Conservation (phyloP, 192 early-diverging fungal genomes). For the Gonapodya sp. region DNA sequence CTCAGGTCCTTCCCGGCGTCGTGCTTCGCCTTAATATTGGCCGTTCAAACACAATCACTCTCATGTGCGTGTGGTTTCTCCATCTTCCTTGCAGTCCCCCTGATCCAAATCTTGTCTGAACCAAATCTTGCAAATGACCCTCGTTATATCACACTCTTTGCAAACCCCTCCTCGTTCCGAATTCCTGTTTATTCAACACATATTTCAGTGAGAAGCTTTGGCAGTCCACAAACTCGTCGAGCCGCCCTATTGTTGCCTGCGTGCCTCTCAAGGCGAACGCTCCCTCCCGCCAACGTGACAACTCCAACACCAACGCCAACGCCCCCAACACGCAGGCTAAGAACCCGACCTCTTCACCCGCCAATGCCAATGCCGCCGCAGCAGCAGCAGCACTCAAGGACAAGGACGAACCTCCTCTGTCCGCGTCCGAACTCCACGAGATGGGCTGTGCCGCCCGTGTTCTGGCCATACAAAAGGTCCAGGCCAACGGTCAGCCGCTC, state of each 20-base stretch:
- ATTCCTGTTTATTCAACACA: constrained; percentile 26
- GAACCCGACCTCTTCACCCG: background rate
- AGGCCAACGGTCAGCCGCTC: background rate
- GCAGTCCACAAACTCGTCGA: background rate
- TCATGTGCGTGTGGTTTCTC: constrained; percentile 29
- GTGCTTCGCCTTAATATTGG: constrained; percentile 49
- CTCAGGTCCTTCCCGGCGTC: constrained; percentile 45
- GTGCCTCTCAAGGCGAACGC: constrained; percentile 17
- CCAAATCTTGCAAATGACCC: constrained; percentile 15
- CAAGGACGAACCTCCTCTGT: constrained; percentile 28
- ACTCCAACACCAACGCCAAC: too few relatives aligned
- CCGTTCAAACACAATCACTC: constrained; percentile 37
- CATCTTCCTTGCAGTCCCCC: background rate
- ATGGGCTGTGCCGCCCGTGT: constrained; percentile 35
- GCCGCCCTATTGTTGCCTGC: constrained; percentile 17
- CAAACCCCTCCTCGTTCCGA: constrained; percentile 12
- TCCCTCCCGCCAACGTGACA: background rate
- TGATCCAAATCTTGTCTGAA: background rate
- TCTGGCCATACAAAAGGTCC: constrained; percentile 15
- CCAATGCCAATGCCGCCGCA: background rate
- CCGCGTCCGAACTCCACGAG: constrained; percentile 41
- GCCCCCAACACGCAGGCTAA: background rate
- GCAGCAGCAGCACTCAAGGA: background rate
- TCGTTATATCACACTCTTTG: constrained; percentile 10
- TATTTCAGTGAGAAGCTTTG: constrained; percentile 37